A percentile compares a stretch with the other conserved stretches of the same genome.
These are phyloP conservation scores for Neonectria ditissima DNA, from an alignment of 2,329 filamentous ascomycete genomes.

Conservation along the genomic window DNA sequence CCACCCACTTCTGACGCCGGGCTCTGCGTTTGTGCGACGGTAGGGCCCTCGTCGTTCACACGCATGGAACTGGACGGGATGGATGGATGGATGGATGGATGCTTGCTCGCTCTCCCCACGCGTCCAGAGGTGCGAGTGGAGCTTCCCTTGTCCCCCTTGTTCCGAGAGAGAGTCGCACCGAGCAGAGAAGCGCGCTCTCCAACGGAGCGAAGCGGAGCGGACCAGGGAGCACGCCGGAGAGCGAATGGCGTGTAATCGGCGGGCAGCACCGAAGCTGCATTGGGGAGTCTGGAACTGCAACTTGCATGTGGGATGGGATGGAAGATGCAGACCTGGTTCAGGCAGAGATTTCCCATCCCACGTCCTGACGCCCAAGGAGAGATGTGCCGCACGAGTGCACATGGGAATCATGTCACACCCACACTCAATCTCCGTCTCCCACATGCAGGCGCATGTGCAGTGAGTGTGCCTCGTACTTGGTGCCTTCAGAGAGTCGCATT, in stretches of 20 bases:
- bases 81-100: background rate
- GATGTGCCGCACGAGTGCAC: background rate
- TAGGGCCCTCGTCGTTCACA: background rate
- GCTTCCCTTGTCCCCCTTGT: background rate
- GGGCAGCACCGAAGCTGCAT: constrained; percentile 27
- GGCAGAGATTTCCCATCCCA: background rate
- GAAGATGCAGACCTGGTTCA: background rate
- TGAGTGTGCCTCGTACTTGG: background rate
- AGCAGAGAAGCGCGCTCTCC: constrained; percentile 1
- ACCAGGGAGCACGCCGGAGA: constrained; percentile 1
- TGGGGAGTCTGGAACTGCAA: constrained; percentile 18
- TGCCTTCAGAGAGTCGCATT: background rate
- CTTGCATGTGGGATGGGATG: constrained; percentile 26
- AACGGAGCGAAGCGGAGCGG: constrained; percentile 21
- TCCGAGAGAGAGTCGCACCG: background rate
- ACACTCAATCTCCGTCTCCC: background rate
- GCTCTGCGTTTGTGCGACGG: background rate
- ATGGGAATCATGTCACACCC: constrained; percentile 7
- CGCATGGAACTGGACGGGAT: constrained; percentile 11
- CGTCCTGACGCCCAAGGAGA: background rate
- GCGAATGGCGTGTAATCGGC: constrained; percentile 29
- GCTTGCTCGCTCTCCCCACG: background rate
- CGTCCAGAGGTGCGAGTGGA: constrained; percentile 8
- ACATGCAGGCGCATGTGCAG: background rate
- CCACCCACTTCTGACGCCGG: background rate